A percentile compares a stretch with the other conserved stretches of the same genome.
Evolutionary conservation across 306 rosid genomes (phyloP).

Genomic region (Trifolium fragiferum): DNA sequence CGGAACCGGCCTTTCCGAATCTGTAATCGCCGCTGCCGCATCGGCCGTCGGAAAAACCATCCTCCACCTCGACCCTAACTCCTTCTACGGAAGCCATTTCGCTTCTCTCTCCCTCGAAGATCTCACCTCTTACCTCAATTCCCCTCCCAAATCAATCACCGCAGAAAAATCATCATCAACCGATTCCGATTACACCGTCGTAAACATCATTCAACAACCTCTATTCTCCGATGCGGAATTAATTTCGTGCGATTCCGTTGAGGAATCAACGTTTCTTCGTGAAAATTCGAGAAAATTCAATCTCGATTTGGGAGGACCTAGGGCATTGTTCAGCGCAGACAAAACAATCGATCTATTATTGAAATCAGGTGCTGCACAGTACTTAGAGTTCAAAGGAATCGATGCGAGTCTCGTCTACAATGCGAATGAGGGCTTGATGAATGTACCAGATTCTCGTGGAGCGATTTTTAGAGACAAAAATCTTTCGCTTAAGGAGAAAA

Average conservation of each 20-base stretch:
- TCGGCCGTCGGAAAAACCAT: constrained; percentile 70
- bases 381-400: constrained; percentile 76
- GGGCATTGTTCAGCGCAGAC: constrained; percentile 67
- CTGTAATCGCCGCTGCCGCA: constrained; percentile 77
- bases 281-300: constrained; percentile 66
- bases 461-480: constrained; percentile 86
- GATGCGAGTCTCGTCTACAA: constrained; percentile 67
- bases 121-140: constrained; percentile 64
- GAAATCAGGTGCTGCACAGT: constrained; percentile 66
- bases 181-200: constrained; percentile 39
- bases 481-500: constrained; percentile 74
- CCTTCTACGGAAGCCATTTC: constrained; percentile 75
- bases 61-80: constrained; percentile 83
- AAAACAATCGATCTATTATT: constrained; percentile 59
- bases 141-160: constrained; percentile 35
- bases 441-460: constrained; percentile 84
- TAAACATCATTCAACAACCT: constrained; percentile 49
- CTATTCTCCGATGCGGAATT: constrained; percentile 57
- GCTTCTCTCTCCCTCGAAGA: constrained; percentile 66
- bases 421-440: constrained; percentile 55
- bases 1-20: constrained; percentile 76
- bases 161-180: neutral
- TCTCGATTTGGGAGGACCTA: constrained; percentile 79
- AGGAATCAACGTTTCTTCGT: constrained; percentile 33
- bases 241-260: constrained; percentile 43